Conservation (phyloP, 2,329 filamentous ascomycete genomes). For the Trichoderma citrinoviride region DNA sequence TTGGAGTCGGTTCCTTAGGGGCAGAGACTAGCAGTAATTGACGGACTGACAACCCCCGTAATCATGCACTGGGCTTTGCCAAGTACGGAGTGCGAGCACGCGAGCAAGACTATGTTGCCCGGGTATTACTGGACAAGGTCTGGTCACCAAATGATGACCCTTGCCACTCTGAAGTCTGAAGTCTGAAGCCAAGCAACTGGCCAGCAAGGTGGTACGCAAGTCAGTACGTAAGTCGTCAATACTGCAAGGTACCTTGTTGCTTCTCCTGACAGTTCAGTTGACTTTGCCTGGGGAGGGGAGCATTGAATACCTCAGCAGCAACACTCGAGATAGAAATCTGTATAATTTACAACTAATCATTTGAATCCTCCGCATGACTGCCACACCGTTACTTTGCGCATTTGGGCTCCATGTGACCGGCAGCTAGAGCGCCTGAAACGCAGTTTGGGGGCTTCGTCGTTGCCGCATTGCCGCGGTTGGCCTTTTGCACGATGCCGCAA, state of each 20-base stretch:
- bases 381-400: background rate
- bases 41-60: background rate
- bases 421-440: constrained; percentile 7
- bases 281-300: too few species aligned
- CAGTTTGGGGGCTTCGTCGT: background rate
- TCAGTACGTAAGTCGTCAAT: constrained; percentile 4
- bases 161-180: constrained; percentile 2
- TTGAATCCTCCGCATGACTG: background rate
- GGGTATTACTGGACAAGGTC: too few species aligned
- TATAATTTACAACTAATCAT: too few species aligned
- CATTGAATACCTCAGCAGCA: too few species aligned
- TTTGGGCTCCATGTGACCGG: background rate
- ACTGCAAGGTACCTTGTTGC: too few species aligned
- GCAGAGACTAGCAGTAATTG: background rate
- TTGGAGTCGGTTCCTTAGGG: background rate
- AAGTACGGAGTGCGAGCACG: constrained; percentile 2
- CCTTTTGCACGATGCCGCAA: background rate
- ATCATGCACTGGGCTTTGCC: background rate
- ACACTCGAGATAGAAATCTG: too few species aligned
- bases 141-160: background rate
- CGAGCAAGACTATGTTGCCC: constrained; percentile 3
- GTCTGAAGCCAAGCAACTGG: background rate
- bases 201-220: background rate
- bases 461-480: constrained; percentile 16
- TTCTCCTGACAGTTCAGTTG: too few species aligned